These are phyloP conservation scores for Penicillium sp. DNA, from an alignment of 2,329 filamentous ascomycete species.

Conservation along the genomic window DNA sequence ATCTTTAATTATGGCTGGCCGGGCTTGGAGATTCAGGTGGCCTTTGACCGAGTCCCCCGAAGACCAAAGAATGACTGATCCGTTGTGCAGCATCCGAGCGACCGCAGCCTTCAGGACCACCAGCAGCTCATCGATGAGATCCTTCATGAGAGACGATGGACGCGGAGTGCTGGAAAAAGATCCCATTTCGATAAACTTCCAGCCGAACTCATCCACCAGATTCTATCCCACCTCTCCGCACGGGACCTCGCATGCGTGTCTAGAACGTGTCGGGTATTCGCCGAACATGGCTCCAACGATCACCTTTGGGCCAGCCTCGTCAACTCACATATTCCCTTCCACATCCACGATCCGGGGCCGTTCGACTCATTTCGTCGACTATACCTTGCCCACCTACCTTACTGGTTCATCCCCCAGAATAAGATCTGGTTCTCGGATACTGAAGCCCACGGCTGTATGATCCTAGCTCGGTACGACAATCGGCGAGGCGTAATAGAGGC, in stretches of 20 bases:
- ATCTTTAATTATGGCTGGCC: not conserved
- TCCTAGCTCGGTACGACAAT: constrained; percentile 78
- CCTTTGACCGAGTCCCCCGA: not conserved
- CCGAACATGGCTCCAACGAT: constrained; percentile 67
- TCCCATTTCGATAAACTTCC: constrained; percentile 61
- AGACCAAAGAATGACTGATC: not conserved
- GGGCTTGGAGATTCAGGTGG: not conserved
- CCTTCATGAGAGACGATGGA: constrained; percentile 14
- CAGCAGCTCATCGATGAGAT: constrained; percentile 20
- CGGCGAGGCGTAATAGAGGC: constrained; percentile 77
- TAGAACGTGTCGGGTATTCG: constrained; percentile 66
- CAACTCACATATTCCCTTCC: constrained; percentile 68
- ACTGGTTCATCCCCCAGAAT: constrained; percentile 81
- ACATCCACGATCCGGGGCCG: constrained; percentile 62
- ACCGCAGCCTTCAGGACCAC: constrained; percentile 13
- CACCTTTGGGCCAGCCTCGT: constrained; percentile 74
- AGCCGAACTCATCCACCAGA: constrained; percentile 74
- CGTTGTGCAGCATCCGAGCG: constrained; percentile 12
- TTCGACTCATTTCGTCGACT: constrained; percentile 71
- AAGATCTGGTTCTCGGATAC: constrained; percentile 87
- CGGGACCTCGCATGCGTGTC: constrained; percentile 67
- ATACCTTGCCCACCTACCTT: constrained; percentile 74
- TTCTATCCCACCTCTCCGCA: constrained; percentile 70
- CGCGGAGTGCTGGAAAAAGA: constrained; percentile 4
- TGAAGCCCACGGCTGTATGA: constrained; percentile 73